These are phyloP conservation scores for Lumnitzera racemosa DNA, from an alignment of 345 rosid species.

Conservation along the genomic window DNA sequence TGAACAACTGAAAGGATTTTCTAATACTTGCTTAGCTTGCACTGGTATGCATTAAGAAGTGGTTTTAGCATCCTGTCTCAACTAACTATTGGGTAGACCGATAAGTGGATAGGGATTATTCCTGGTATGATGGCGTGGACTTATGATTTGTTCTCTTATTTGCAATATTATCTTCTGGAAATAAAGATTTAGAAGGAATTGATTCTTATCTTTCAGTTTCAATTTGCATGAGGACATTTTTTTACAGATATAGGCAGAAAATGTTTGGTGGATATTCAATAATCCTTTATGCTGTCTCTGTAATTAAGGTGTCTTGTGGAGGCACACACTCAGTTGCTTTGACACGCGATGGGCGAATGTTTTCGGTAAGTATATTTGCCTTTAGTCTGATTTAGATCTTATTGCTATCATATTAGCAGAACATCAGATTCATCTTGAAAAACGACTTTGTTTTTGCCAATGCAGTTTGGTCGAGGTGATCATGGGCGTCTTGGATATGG, in stretches of 20 bases:
- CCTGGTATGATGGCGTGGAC: no score
- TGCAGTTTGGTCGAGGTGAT: conserved; percentile 96
- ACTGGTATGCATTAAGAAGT: no score
- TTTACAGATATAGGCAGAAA: no score
- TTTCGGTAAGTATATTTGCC: conserved; percentile 56
- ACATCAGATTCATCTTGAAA: no score
- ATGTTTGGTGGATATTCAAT: no score
- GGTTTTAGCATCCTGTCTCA: no score
- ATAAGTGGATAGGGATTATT: no score
- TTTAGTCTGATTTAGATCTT: no score
- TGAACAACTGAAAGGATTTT: not conserved
- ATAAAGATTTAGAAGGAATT: not conserved
- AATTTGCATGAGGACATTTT: no score
- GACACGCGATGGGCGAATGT: conserved; percentile 77
- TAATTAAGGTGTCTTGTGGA: conserved; percentile 81
- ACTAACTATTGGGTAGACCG: no score
- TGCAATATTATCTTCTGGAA: not conserved
- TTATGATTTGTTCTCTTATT: not conserved
- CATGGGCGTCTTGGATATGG: conserved; percentile 96
- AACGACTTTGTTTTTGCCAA: conserved; percentile 9
- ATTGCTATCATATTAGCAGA: no score
- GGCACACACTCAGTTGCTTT: conserved; percentile 98
- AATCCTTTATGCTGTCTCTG: not conserved
- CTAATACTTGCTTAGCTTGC: not conserved
- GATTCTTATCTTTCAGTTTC: no score